Percentiles rank a stretch among this genome's conserved stretches.
These are phyloP conservation scores for Shiraia sp. DNA, from an alignment of 2,329 filamentous ascomycete genomes.

Conservation along the genomic window DNA sequence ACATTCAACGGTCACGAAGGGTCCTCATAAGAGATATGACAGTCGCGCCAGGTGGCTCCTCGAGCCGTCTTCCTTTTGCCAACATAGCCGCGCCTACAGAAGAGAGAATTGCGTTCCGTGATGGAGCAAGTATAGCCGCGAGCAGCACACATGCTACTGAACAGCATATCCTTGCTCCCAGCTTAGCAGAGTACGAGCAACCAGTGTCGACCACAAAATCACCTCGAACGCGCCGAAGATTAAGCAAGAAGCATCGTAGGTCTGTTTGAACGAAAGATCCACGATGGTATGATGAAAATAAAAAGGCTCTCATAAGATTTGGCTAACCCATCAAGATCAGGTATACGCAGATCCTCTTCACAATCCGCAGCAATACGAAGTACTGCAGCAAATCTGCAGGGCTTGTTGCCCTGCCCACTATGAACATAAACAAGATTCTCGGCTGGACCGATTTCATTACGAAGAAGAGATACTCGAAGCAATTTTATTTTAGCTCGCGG, in stretches of 20 bases:
- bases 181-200: conserved; percentile 11
- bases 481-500: no score
- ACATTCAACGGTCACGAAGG: conserved; percentile 25
- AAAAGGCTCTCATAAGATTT: no score
- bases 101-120: conserved; percentile 9
- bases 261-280: conserved; percentile 8
- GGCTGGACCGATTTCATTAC: no score
- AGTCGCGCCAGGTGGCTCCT: conserved; percentile 9
- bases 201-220: conserved; percentile 8
- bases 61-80: conserved; percentile 12
- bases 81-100: conserved; percentile 12
- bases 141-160: conserved; percentile 16
- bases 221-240: conserved; percentile 10
- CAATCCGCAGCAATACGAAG: no score
- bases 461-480: no score
- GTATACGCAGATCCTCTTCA: no score
- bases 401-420: no score
- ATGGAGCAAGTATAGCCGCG: conserved; percentile 24
- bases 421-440: no score
- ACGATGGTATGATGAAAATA: no score
- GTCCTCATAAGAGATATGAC: conserved; percentile 20
- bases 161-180: conserved; percentile 21
- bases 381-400: no score
- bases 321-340: no score
- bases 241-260: conserved; percentile 26